These are phyloP conservation scores for Xanthoconium stramineum DNA, from an alignment of 768 basidiomycete genomes.

Conservation along the genomic window DNA sequence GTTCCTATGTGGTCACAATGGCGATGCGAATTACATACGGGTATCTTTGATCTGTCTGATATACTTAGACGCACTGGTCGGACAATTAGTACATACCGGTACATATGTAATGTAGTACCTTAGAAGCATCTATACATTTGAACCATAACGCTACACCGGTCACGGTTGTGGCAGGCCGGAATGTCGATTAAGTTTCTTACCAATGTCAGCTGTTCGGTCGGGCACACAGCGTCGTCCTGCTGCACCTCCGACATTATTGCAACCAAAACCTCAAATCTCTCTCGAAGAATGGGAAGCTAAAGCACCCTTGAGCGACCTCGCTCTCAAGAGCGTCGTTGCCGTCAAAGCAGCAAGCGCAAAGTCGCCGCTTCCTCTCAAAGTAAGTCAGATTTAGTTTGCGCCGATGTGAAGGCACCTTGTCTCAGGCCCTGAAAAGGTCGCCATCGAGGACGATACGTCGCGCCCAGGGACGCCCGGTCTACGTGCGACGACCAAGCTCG, in stretches of 20 bases:
- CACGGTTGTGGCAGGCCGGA: constrained; percentile 1
- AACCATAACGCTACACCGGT: background rate
- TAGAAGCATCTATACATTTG: background rate
- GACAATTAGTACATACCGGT: constrained; percentile 2
- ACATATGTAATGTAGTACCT: constrained; percentile 7
- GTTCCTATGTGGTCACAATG: too few relatives aligned
- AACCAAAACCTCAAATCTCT: constrained; percentile 48
- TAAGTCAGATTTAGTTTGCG: constrained; percentile 31
- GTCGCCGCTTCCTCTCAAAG: constrained; percentile 71
- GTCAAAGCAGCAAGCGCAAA: constrained; percentile 62
- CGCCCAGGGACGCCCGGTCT: constrained; percentile 34
- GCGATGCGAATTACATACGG: background rate
- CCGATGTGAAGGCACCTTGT: constrained; percentile 7
- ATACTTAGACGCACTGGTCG: background rate
- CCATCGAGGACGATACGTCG: constrained; percentile 35
- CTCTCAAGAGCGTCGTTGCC: constrained; percentile 59
- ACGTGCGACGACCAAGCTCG: constrained; percentile 39
- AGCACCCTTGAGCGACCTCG: constrained; percentile 69
- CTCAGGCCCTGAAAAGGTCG: constrained; percentile 41
- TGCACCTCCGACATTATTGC: constrained; percentile 25
- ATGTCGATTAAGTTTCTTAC: background rate
- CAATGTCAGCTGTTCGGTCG: constrained; percentile 25
- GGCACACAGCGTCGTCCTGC: constrained; percentile 26
- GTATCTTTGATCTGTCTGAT: constrained; percentile 3
- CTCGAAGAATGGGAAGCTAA: constrained; percentile 92